Base-by-base conservation (phyloP, 208 protist genomes). In the Leptomonas seymouri region DNA sequence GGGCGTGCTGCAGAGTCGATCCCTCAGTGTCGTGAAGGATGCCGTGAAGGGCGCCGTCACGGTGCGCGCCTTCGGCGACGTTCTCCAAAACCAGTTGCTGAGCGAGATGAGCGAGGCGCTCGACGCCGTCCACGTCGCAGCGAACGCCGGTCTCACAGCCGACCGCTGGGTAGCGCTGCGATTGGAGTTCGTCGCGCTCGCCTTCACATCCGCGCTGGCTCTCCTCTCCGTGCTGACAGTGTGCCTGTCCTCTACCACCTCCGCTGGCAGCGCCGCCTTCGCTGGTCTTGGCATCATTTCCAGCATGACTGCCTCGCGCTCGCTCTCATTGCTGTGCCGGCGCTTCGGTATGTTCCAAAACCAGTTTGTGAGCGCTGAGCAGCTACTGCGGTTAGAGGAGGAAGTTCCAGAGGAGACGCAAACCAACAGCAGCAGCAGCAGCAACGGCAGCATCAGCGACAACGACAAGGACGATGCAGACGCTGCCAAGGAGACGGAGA, bases 341-440 rank as follows among this genome's bases (percentile, higher is more conserved):
- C 71, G 83, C 71, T 68, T 84, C 18, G 80, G 84, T 55, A 83
- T 90, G 69, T 90, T 94, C 63, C 86, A 94, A 60, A 81, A 83
- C 62, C 83, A 91, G 67, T 94, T 83, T 67, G 85, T 94, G n/a
- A 86, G 84, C 66, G 86, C 85, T 7, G 86, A 91, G 58, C 76
- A 88, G 61, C 71, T 92, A 21, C 72, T 89, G 25, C 76, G 67
- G 5, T 71, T 93, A 23, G 67, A 84, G 50, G 67, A 75, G 30
- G 77, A 82, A 54, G 78, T 76, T 39, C 81, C 74, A n/a, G 42
- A 59, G 55, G 70, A 78, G 67, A 44, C 23, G 30, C 54, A 14
- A 1, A 44, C 28, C 54, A 42, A 30, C 54, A 58, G 54, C 54
- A 21, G 27, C 49, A 23, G 28, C 44, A 31, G 41, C 64, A 28